Evolutionary conservation across 768 basidiomycete genomes (phyloP), one percentile per base, ranked within the genome.

Genomic region (Lentinula boryana): DNA sequence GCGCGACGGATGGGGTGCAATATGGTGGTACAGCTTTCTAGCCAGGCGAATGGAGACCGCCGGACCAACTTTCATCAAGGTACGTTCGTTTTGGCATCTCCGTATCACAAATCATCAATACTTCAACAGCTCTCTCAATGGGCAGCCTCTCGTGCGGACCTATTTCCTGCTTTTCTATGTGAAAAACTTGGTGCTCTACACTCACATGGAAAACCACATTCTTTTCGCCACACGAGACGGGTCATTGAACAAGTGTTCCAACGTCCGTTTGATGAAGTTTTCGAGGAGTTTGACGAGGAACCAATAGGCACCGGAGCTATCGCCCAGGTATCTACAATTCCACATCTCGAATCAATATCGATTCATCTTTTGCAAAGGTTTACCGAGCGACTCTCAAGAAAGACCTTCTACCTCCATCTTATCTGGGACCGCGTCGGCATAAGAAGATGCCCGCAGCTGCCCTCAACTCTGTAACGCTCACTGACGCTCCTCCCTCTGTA

Each of bases 271-370:
- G 80, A 87, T 4, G 81, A 97, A 12, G 91, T 98, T 10, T 98
- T 99, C 66, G 91, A 93, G 65, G 84, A 91, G 60, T 98, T 99
- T 68, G 86, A 92, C 60, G 79, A 86, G 61, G 78, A 70, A 5
- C 95, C 97, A 4, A 96, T 99, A 56, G 97, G 97, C n/a, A 91
- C 90, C 9, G 97, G 97, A 27, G 95, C 97, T n/a, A 97, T 99
- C 63, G 97, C 96, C 18, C 97, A 99, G 75, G 87, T 83, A 63
- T 52, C 70, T 65, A 49, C 15, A 57, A 32, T 46, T n/a, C 16
- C 49, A 18, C 8, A 2, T 43, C n/a, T 41, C n/a, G 13, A 61
- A 61, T 27, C 9, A 56, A 53, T 35, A 41, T 50, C 27, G 27
- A 58, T 43, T 35, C 46, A 38, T 9, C 36, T 43, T 35, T 44